Evolutionary conservation across 208 protist genomes (phyloP).

Genomic region (Acanthamoeba culbertsoni): DNA sequence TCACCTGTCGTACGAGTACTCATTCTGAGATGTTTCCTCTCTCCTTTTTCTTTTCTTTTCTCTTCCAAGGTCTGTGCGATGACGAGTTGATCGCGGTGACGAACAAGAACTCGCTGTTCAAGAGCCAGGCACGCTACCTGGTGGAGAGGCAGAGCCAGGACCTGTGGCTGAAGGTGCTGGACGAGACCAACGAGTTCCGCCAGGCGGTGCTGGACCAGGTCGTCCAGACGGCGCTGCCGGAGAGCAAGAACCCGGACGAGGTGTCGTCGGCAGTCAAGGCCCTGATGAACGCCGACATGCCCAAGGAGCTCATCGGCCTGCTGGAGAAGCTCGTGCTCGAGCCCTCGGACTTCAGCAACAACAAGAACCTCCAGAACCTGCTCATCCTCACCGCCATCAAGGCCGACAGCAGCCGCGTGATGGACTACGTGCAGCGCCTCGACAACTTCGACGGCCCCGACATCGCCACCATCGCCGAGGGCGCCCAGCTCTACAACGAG

Average conservation of each 20-base stretch:
- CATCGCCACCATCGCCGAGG: slow-evolving; percentile 95
- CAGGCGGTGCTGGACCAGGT: slow-evolving; percentile 97
- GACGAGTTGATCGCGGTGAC: slow-evolving; percentile 96
- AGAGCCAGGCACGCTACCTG: slow-evolving; percentile 93
- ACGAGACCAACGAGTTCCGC: slow-evolving; percentile 90
- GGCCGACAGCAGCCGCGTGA: slow-evolving; percentile 91
- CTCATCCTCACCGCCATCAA: slow-evolving; percentile 99
- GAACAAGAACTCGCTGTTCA: slow-evolving; percentile 94
- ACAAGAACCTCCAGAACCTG: slow-evolving; percentile 99
- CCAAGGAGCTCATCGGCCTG: slow-evolving; percentile 98
- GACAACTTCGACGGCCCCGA: slow-evolving; percentile 99
- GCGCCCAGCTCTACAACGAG: slow-evolving; percentile 95
- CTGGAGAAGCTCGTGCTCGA: slow-evolving; percentile 99
- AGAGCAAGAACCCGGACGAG: slow-evolving; percentile 95
- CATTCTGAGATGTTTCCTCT: neutral
- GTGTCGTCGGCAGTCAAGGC: slow-evolving; percentile 97
- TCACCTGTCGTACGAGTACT: neutral
- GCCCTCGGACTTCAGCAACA: slow-evolving; percentile 93
- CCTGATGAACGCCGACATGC: slow-evolving; percentile 99
- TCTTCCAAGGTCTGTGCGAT: slow-evolving; percentile 91
- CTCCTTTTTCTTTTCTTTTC: neutral
- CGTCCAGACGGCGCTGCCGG: slow-evolving; percentile 97
- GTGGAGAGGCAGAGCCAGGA: slow-evolving; percentile 96
- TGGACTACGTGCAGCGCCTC: slow-evolving; percentile 98
- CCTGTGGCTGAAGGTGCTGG: slow-evolving; percentile 96